Percentiles rank a stretch among this genome's conserved stretches.
Evolutionary conservation across 2,329 filamentous ascomycete genomes (phyloP).

Genomic region (Fusarium sp.): DNA sequence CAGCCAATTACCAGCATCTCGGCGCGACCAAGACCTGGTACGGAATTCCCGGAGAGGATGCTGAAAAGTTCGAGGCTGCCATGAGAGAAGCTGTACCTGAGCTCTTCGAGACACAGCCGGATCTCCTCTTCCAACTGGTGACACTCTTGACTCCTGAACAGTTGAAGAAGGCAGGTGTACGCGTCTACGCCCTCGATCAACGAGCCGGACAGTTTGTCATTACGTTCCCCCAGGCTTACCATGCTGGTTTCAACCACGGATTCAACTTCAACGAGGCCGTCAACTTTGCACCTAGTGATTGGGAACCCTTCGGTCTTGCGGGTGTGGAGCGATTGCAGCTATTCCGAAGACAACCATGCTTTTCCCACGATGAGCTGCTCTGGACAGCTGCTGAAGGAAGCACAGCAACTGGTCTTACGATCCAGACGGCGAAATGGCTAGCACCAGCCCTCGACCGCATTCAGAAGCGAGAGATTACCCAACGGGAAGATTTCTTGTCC

Average conservation of each 20-base stretch:
- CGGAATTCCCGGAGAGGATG: conserved; percentile 93
- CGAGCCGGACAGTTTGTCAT: conserved; percentile 95
- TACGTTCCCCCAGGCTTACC: conserved; percentile 96
- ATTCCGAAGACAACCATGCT: conserved; percentile 93
- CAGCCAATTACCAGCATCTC: conserved; percentile 98
- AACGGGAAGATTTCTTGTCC: conserved; percentile 75
- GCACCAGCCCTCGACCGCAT: conserved; percentile 87
- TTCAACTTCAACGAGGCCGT: conserved; percentile 99
- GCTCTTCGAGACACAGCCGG: conserved; percentile 95
- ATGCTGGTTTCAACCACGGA: conserved; percentile 97
- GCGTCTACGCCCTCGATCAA: conserved; percentile 95
- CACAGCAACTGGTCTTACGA: conserved; percentile 72
- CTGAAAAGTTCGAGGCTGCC: conserved; percentile 92
- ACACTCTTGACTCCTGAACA: conserved; percentile 94
- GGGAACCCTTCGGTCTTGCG: conserved; percentile 90
- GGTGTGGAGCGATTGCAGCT: conserved; percentile 88
- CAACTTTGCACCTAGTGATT: conserved; percentile 95
- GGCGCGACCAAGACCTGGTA: conserved; percentile 99
- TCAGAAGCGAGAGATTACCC: conserved; percentile 76
- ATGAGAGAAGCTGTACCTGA: conserved; percentile 97
- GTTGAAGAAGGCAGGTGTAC: conserved; percentile 90
- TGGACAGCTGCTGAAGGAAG: conserved; percentile 89
- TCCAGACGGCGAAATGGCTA: conserved; percentile 95
- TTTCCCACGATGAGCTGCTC: conserved; percentile 95
- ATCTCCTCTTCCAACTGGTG: conserved; percentile 96